Evolutionary conservation across 345 rosid species (phyloP), one percentile per base, ranked within the genome.

Genomic region (Combretum micranthum): DNA sequence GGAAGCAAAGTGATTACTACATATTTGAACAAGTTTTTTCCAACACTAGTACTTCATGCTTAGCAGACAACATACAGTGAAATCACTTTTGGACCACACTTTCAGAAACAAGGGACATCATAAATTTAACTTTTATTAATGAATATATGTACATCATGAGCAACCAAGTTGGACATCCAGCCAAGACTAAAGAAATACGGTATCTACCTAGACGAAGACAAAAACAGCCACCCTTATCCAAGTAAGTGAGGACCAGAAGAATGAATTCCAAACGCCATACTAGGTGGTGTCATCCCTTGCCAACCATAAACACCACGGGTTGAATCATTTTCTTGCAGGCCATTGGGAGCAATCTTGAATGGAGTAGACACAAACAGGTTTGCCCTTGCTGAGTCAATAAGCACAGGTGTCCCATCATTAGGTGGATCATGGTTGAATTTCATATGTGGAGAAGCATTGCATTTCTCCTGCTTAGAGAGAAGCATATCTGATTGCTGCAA

Each of bases 281-380:
- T 72, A 37, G 48, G 64, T 52, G 64, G 66, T 21, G 60, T 57
- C 52, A 76, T 32, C 21, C 52, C 58, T 15, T 37, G 12, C 18
- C 58, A 9, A 13, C 47, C 42, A 15, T 42, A 53, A 53, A 42
- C 53, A 15, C 19, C 43, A 5, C 44, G 8, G 13, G 0, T n/a
- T n/a, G 26, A 19, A 50, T 75, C 64, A 50, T 68, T 70, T 9
- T 52, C 76, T 44, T 57, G 75, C 61, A 70, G 59, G 58, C 71
- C 73, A 47, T 44, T 26, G 4, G 78, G 66, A 61, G 72, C 73
- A 53, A 66, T 43, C 43, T 61, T 66, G 52, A 51, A 66, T 0
- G 68, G 66, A 18, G 76, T 70, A 23, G 81, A 52, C 52, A 53
- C n/a, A 25, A 68, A 65, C 57, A 50, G 54, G 72, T 69, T 65